Base-by-base conservation (phyloP, 306 rosid species). In the Begonia loranthoides region DNA sequence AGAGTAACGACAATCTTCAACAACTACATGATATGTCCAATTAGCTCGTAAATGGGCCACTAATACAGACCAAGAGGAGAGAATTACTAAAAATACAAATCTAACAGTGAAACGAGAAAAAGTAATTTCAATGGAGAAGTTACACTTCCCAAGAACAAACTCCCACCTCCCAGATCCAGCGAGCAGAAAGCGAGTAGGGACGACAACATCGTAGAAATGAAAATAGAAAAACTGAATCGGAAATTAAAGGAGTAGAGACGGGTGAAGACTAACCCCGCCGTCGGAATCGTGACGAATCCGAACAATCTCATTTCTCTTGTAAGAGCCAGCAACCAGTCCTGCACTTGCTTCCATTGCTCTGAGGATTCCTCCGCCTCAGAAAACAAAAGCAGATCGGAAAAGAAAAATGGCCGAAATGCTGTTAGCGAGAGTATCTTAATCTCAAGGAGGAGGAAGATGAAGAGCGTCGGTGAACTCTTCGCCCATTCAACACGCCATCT, bases 251-350 rank as follows among this genome's bases (percentile, higher is more conserved):
- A 41, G n/a, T 43, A 33, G 19, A 55, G 16, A 28, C 11, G 56
- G 0, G 17, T 8, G 21, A 63, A 51, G 17, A 76, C 82, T 61
- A 69, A 92, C 99, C 81, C 82, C 86, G 51, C 80, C 70, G 51
- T 86, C 94, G 7, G 96, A 92, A 83, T 86, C 99, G 54, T 80
- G 94, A 9, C 82, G 93, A 71, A 92, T 86, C 71, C 87, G 86
- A 58, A 86, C 96, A 52, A 92, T 94, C 81, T 92, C 96, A 71
- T 92, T 92, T 52, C 93, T 57, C 22, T 83, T 92, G 60, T 92
- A 67, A n/a, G 99, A 92, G 5, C 99, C 99, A 36, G 99, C 99
- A 45, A 83, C 96, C 88, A 92, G 34, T 57, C 93, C 99, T 2
- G 84, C 92, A 66, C 72, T 68, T 21, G 96, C 96, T 61, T 92